Conservation (phyloP, 805 yeast genomes). For the Candida railenensis region DNA sequence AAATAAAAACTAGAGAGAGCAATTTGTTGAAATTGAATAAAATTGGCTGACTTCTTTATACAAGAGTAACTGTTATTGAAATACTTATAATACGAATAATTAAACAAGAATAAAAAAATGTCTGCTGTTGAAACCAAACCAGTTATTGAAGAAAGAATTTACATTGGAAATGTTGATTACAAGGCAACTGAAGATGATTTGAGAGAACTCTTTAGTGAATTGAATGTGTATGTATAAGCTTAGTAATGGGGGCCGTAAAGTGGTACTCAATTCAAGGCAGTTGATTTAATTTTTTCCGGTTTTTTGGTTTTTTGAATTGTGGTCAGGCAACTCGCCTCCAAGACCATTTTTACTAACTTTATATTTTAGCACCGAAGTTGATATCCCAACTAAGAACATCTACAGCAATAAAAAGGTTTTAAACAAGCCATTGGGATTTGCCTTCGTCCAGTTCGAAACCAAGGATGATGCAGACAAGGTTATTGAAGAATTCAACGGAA, state of each 20-base stretch:
- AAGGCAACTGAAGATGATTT: slow-evolving; percentile 43
- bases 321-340: too few relatives aligned
- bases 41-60: background rate
- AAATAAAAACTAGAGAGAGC: background rate
- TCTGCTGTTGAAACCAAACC: slow-evolving; percentile 11
- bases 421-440: slow-evolving; percentile 54
- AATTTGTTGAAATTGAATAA: background rate
- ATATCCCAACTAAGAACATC: slow-evolving; percentile 48
- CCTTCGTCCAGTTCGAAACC: slow-evolving; percentile 52
- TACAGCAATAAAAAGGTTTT: slow-evolving; percentile 33
- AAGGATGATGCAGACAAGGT: slow-evolving; percentile 46
- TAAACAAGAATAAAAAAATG: slow-evolving; percentile 7
- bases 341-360: slow-evolving; percentile 17
- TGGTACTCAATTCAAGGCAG: too few relatives aligned
- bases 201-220: slow-evolving; percentile 48
- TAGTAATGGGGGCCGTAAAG: too few relatives aligned
- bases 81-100: background rate
- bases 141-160: slow-evolving; percentile 44
- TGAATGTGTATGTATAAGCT: slow-evolving; percentile 33
- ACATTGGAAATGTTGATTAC: slow-evolving; percentile 43
- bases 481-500: slow-evolving; percentile 40
- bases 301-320: too few relatives aligned
- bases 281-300: too few relatives aligned
- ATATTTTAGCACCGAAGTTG: slow-evolving; percentile 37
- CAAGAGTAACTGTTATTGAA: background rate